Evolutionary conservation across 768 basidiomycete genomes (phyloP), one percentile per base, ranked within the genome.

Genomic region (Kwoniella bestiolae): DNA sequence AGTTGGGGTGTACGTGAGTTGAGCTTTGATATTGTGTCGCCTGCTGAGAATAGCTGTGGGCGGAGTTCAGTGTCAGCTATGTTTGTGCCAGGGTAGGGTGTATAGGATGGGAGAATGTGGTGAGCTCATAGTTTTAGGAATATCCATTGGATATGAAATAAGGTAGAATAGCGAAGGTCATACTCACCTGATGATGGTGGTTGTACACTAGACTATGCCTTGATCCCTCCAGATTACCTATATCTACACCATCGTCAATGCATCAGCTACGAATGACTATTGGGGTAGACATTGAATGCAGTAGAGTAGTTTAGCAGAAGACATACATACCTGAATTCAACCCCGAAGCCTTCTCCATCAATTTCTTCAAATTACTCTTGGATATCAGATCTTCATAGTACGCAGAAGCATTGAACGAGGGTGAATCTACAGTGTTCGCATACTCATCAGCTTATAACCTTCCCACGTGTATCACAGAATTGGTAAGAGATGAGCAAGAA

Each of bases 1-100:
- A 81, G 74, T 64, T 81, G 72, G 1, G 80, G 80, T 16, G 78
- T 81, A 4, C 74, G 72, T 12, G 73, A 71, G 57, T 79, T 79
- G 16, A 81, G 66, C 18, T 71, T 57, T 6, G 76, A 72, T 34
- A 81, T 81, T 0, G 80, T 78, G 46, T 81, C 77, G 5, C 78
- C 78, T 9, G 80, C 80, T 44, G 73, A 68, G 68, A 81, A 81
- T 3, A 81, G 72, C 76, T 78, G 25, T 64, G n/a, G n/a, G n/a
- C n/a, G n/a, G n/a, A n/a, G n/a, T n/a, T n/a, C n/a, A n/a, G n/a
- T n/a, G n/a, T n/a, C n/a, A n/a, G n/a, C n/a, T n/a, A n/a, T 53
- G 56, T n/a, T 18, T 31, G 28, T 18, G 41, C 12, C 46, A 35
- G 8, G 18, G 9, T 3, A 41, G 31, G 32, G 35, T n/a, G n/a